Evolutionary conservation across 768 basidiomycete genomes (phyloP), one percentile per base, ranked within the genome.

Genomic region (Kwoniella shandongensis): DNA sequence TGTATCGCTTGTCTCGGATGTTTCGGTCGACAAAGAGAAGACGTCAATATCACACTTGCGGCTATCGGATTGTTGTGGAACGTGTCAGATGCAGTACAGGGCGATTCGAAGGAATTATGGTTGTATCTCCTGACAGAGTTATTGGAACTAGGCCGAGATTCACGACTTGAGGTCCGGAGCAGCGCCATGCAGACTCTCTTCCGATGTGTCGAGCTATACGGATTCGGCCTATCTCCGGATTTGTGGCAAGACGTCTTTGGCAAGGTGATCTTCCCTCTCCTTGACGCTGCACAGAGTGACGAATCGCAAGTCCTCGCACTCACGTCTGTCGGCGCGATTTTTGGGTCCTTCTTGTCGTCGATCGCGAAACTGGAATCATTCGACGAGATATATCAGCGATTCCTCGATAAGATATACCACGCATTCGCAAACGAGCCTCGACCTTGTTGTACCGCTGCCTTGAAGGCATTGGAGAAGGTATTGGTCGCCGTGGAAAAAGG

Each of bases 101-200:
- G 85, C 0, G 84, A 86, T 63, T 91, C 90, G 67, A 89, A 86
- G 68, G 83, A 84, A 1, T 77, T 97, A n/a, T 99, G 94, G 94
- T 89, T 96, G 84, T 88, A 86, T 76, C 82, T 97, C 4, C 79
- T 98, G 2, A 79, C 85, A 5, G 89, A 92, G 74, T 83, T 97
- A 2, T 81, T 93, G 3, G 85, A 86, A 1, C 79, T 97, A 1
- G 91, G 89, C 61, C 83, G 84, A 2, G 94, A 97, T 68, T 70
- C 82, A 0, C 83, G 94, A 29, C 85, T 87, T 18, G 93, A 99
- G 72, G 91, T 94, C 0, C 84, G 93, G 17, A 88, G 88, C 62
- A 91, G 91, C 0, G 92, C 94, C 10, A 93, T 97, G 42, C 92
- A 96, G 76, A 97, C 93, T 1, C 74, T 99, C 51, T 98, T 96